These are phyloP conservation scores for Achaetomium macrosporum DNA, from an alignment of 2,329 filamentous ascomycete species.

Conservation along the genomic window DNA sequence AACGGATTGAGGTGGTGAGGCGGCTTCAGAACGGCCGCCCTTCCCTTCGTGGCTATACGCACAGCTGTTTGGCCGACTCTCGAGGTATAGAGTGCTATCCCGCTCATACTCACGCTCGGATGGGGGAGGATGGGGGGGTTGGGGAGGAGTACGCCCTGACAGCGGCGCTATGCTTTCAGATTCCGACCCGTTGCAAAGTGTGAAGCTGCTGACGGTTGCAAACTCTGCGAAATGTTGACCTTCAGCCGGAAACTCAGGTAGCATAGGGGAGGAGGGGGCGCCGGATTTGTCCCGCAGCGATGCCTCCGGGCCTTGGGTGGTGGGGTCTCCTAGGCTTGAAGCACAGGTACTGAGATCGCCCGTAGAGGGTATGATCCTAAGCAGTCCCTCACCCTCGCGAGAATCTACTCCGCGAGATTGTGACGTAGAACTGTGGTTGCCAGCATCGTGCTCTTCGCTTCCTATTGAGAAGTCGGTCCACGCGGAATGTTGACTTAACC, in stretches of 20 bases:
- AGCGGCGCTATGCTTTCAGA: conserved; percentile 26
- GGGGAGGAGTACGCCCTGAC: conserved; percentile 48
- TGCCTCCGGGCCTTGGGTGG: conserved; percentile 28
- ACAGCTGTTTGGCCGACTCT: conserved; percentile 39
- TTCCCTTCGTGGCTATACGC: conserved; percentile 39
- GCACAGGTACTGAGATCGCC: conserved; percentile 27
- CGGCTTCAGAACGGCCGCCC: conserved; percentile 39
- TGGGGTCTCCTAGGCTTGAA: conserved; percentile 19
- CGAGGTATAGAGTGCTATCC: conserved; percentile 37
- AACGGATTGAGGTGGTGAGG: conserved; percentile 41
- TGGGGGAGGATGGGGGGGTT: conserved; percentile 44
- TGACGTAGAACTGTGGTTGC: conserved; percentile 17
- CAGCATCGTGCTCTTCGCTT: conserved; percentile 39
- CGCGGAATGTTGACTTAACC: conserved; percentile 50
- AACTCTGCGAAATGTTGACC: conserved; percentile 44
- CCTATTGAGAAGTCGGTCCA: conserved; percentile 58
- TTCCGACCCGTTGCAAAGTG: conserved; percentile 21
- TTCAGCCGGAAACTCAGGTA: conserved; percentile 21
- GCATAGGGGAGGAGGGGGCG: conserved; percentile 21
- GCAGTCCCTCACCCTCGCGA: conserved; percentile 18
- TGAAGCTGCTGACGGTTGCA: conserved; percentile 47
- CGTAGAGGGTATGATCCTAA: conserved; percentile 24
- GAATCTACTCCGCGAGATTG: conserved; percentile 17
- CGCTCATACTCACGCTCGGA: conserved; percentile 30
- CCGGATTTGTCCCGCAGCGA: conserved; percentile 30